Base-by-base conservation (phyloP, 1,139 yeast species). In the Sugiyamaella neomexicana region DNA sequence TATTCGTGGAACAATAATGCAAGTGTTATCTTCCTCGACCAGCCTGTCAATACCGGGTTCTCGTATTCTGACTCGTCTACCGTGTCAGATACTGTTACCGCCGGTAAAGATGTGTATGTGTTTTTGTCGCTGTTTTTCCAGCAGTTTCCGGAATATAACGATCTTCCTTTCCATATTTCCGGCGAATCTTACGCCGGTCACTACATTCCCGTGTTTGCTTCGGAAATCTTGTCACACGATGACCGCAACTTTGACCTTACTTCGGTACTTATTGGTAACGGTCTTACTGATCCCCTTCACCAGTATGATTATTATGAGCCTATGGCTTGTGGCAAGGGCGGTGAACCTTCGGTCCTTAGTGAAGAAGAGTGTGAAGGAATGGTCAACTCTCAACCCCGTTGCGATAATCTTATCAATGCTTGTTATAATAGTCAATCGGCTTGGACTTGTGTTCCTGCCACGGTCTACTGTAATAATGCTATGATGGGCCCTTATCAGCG, bases 171-270 rank as follows among this genome's bases (percentile, higher is more conserved):
- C 80, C 95, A 88, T 69, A 84, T 89, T 68, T 83, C 95, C 53
- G 96, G 96, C 57, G 96, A 89, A 71, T 85, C 93, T 10, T 89
- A 88, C 65, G 96, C 89, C 38, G 96, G 96, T 43, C 95, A 87
- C 70, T 88, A 88, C 68, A 82, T 88, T 60, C 96, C 96, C 27
- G 81, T 78, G 25, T 83, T 89, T 70, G 93, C 93, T 15, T 74
- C 80, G 47, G 95, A 86, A 67, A 86, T 89, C 59, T 71, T 86
- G 58, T 83, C 82, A 23, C 67, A 81, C 82, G 56, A 59, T 16
- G 88, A 84, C 65, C 78, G 86, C 57, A 73, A 80, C 16, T 87
- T 88, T 68, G 81, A 86, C 60, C 77, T 88, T 64, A 70, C 81
- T 10, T 86, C 95, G 1, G 82, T 87, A 4, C 69, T 88, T 67